A percentile compares a stretch with the other conserved stretches of the same genome.
Conservation (phyloP, 1,284 basidiomycete species). For the Naganishia sp. region DNA sequence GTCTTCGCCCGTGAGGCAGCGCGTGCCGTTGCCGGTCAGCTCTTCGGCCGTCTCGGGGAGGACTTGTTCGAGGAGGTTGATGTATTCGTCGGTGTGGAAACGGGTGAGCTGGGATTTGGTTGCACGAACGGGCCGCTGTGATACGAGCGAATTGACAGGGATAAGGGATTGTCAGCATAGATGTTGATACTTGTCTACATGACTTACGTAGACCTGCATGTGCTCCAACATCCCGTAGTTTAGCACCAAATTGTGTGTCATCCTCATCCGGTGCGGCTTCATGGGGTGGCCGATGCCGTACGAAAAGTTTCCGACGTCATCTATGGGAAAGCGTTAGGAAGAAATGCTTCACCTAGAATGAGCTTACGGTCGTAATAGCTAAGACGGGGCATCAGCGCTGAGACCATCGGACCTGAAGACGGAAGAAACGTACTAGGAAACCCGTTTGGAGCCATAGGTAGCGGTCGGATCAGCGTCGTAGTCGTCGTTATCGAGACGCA, state of each 20-base stretch:
- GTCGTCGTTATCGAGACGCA: neutral
- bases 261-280: slow-evolving; percentile 91
- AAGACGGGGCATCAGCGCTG: neutral
- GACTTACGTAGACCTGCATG: slow-evolving; percentile 83
- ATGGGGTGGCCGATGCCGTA: slow-evolving; percentile 89
- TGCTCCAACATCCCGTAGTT: slow-evolving; percentile 86
- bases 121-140: slow-evolving; percentile 75
- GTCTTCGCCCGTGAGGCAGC: slow-evolving; percentile 88
- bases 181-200: neutral
- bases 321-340: neutral
- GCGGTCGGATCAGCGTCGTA: neutral
- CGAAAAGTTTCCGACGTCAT: slow-evolving; percentile 58
- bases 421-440: slow-evolving; percentile 35
- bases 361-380: slow-evolving; percentile 46
- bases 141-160: neutral
- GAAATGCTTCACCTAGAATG: no score
- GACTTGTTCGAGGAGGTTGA: slow-evolving; percentile 84
- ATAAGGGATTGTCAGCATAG: no score
- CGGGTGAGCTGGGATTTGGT: slow-evolving; percentile 79
- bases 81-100: slow-evolving; percentile 98
- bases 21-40: slow-evolving; percentile 75
- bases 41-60: slow-evolving; percentile 84
- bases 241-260: slow-evolving; percentile 87
- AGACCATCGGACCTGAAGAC: neutral
- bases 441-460: slow-evolving; percentile 29